Evolutionary conservation across 352 stramenopile genomes (phyloP), one percentile per base, ranked within the genome.

Genomic region (Peronosclerospora sorghi): DNA sequence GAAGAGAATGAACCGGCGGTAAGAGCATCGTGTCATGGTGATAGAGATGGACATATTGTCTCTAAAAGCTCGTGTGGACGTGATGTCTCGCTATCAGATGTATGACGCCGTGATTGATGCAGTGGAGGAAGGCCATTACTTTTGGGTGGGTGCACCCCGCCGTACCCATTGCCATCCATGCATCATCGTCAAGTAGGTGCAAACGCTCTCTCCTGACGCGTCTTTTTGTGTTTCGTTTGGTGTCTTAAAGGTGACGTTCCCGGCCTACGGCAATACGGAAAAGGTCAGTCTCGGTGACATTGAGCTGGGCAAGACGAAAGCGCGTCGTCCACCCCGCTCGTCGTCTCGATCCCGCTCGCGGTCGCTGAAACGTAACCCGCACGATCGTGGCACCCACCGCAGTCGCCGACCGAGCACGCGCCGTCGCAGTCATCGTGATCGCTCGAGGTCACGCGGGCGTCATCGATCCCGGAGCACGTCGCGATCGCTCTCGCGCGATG

Each of bases 261-360:
- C 91, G 4, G 89, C 97, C 56, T 98, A 98, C 70, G 94, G 94
- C 21, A 98, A 98, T 61, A 83, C 73, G 13, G 93, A 98, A 51
- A 90, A 95, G 40, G 83, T 98, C 6, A 62, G 64, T 13, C 61
- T 98, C 10, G 95, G 95, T 13, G 94, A 98, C 48, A 95, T 98
- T 45, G 82, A 96, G 67, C 83, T 95, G 40, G 57, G 68, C 13
- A 55, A 57, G 37, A 51, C 54, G 8, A 68, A 61, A 14, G 13
- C 48, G 32, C 48, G 36, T 8, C 49, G 48, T 36, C 32, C n/a
- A n/a, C n/a, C 29, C 14, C 64, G 62, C 7, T 71, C 67, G 4
- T 41, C 24, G 0, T 62, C 63, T 41, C 62, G 62, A 6, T 48
- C 43, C 20, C 53, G 55, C 0, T 82, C 68, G 7, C 51, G 56